A percentile compares a stretch with the other conserved stretches of the same genome.
Conservation (phyloP, 495 filamentous ascomycete genomes). For the Talaromyces ruber region DNA sequence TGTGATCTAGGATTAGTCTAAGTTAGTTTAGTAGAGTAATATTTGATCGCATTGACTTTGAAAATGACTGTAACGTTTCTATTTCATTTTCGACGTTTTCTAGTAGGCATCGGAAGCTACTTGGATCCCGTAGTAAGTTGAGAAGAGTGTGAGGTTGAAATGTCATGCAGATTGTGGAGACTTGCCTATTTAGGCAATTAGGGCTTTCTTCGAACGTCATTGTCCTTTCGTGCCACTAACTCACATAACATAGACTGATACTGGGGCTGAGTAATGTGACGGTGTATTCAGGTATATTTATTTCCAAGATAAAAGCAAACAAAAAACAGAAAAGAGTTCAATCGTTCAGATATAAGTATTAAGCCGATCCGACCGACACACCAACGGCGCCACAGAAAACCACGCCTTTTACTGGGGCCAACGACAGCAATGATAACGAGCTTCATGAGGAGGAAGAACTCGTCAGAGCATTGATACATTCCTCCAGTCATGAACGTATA, state of each 20-base stretch:
- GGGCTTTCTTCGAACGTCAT: neutral
- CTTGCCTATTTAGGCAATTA: neutral
- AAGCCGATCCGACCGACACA: neutral
- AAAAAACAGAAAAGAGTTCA: neutral
- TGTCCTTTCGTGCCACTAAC: neutral
- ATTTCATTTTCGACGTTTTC: neutral
- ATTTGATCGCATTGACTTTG: neutral
- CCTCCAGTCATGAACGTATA: conserved; percentile 6
- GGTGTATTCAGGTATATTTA: too few species aligned
- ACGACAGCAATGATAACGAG: conserved; percentile 25
- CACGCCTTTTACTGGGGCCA: conserved; percentile 23
- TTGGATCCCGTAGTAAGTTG: neutral
- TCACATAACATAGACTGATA: neutral
- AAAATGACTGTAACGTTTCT: neutral
- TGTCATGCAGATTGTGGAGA: neutral
- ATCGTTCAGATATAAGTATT: neutral
- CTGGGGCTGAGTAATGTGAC: neutral
- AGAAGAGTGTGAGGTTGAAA: neutral
- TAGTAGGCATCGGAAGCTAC: neutral
- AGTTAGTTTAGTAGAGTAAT: neutral
- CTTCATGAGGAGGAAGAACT: conserved; percentile 28
- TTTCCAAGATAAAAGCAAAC: too few species aligned
- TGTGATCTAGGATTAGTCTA: neutral
- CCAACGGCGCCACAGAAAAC: neutral
- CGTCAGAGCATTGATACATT: conserved; percentile 5